Base-by-base conservation (phyloP, 2,329 filamentous ascomycete species). In the Nothophaeocryptopus gaeumannii region DNA sequence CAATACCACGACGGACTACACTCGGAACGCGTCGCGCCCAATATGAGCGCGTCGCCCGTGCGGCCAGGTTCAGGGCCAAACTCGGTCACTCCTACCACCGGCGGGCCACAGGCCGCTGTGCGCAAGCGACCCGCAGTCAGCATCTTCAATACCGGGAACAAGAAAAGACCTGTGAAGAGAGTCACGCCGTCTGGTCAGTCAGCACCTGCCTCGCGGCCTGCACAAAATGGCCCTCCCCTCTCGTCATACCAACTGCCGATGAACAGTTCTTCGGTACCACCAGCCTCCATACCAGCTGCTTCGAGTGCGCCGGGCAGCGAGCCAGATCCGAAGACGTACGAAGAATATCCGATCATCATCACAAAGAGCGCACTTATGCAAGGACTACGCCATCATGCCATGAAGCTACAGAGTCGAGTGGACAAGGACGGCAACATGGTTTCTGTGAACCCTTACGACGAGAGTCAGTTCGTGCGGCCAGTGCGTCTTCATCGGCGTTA, bases 401-500 rank as follows among this genome's bases (percentile, higher is more conserved):
- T 96, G 77, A 85, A 88, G 60, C 84, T 99, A 48, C 78, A 86
- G 55, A 75, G 79, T 20, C 44, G 83, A 83, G 35, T 55, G 11
- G 61, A 63, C 29, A 52, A 55, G n/a, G 54, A 61, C 8, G 59
- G 61, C 32, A 51, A 60, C 33, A 51, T 58, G 2, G 41, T 54
- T 5, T 61, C 77, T 76, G 56, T 73, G 54, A 85, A 86, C 59
- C 79, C 83, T 30, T 77, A 89, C 53, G 85, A 97, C 63, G 84
- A 92, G 58, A 76, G 84, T 5, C 84, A 95, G 44, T 99, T 97
- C 66, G 86, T 88, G 13, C 83, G 90, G 26, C 93, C 93, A 0
- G 88, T 97, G 30, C 85, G 89, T 33, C 75, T 99, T 33, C 91
- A 97, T 66, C 84, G 93, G 55, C 86, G 93, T 49, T 91, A 96